phyloP scores from a whole-genome alignment of 2,329 filamentous ascomycete genomes.

The Botryotinia globosa region DNA sequence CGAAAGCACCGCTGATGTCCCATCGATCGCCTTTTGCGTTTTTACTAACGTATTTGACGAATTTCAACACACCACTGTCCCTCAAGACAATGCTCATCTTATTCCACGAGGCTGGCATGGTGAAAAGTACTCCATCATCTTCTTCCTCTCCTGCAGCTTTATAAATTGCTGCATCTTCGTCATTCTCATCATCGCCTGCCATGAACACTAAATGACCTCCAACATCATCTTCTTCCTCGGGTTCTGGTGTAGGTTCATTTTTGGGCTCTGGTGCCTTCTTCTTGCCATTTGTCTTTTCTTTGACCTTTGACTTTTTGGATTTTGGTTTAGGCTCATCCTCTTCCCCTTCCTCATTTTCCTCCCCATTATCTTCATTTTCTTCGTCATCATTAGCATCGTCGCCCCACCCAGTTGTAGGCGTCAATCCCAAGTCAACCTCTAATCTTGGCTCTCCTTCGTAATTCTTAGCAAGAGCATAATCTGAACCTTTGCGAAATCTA shows the following conservation, averaged over 20 bases:
- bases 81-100: conserved; percentile 85
- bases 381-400: conserved; percentile 59
- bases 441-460: conserved; percentile 75
- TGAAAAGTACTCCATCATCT: conserved; percentile 71
- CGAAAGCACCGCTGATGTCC: conserved; percentile 81
- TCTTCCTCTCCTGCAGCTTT: conserved; percentile 64
- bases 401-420: conserved; percentile 82
- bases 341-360: conserved; percentile 36
- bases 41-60: conserved; percentile 92
- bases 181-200: conserved; percentile 74
- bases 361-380: conserved; percentile 43
- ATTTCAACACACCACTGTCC: conserved; percentile 81
- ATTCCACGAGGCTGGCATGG: conserved; percentile 76
- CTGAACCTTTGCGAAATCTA: conserved; percentile 79
- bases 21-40: conserved; percentile 84
- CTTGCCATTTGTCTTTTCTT: conserved; percentile 9
- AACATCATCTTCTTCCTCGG: conserved; percentile 50
- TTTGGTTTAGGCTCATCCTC: conserved; percentile 32
- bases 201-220: conserved; percentile 90
- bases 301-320: conserved; percentile 18
- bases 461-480: conserved; percentile 90
- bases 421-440: conserved; percentile 84
- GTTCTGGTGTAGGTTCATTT: conserved; percentile 27
- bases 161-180: conserved; percentile 83
- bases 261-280: conserved; percentile 4